A percentile compares a stretch with the other conserved stretches of the same genome.
phyloP scores from a whole-genome alignment of 768 basidiomycete genomes.

The Mycena haematopus region DNA sequence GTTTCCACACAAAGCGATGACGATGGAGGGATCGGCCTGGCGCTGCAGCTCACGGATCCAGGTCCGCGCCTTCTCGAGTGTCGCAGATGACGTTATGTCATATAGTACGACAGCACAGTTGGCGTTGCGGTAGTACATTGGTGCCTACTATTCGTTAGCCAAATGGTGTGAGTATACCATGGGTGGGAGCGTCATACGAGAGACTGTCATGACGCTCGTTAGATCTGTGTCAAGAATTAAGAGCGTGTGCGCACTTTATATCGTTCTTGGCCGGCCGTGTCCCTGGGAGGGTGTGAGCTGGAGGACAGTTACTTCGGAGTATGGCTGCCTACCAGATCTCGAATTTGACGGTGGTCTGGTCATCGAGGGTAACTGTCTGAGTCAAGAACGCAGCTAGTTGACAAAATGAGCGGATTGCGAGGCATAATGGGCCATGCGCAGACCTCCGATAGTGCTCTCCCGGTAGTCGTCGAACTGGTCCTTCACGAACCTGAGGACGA shows the following conservation, averaged over 20 bases:
- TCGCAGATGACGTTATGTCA: slow-evolving; percentile 92
- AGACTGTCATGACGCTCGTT: slow-evolving; percentile 38
- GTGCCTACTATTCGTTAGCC: slow-evolving; percentile 62
- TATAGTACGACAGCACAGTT: slow-evolving; percentile 95
- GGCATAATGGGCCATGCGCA: slow-evolving; percentile 17
- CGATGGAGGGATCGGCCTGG: slow-evolving; percentile 96
- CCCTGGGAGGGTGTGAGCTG: slow-evolving; percentile 55
- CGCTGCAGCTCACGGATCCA: slow-evolving; percentile 98
- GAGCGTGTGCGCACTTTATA: slow-evolving; percentile 70
- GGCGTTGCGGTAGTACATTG: slow-evolving; percentile 97
- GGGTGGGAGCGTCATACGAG: slow-evolving; percentile 40
- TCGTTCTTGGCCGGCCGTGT: slow-evolving; percentile 94
- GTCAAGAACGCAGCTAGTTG: slow-evolving; percentile 91
- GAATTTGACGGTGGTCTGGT: slow-evolving; percentile 93
- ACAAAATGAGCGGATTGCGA: slow-evolving; percentile 30
- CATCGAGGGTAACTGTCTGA: slow-evolving; percentile 92
- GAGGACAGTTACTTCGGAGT: neutral
- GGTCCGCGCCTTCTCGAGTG: slow-evolving; percentile 92
- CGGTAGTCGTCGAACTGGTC: slow-evolving; percentile 96
- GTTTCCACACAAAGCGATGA: slow-evolving; percentile 96
- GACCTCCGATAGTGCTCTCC: slow-evolving; percentile 93
- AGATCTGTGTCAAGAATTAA: slow-evolving; percentile 17
- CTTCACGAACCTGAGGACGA: slow-evolving; percentile 96
- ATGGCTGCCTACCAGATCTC: slow-evolving; percentile 84
- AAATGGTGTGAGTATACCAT: slow-evolving; percentile 9